Evolutionary conservation across 768 basidiomycete genomes (phyloP), one percentile per base, ranked within the genome.

Genomic region (Phlegmacium glaucopus): DNA sequence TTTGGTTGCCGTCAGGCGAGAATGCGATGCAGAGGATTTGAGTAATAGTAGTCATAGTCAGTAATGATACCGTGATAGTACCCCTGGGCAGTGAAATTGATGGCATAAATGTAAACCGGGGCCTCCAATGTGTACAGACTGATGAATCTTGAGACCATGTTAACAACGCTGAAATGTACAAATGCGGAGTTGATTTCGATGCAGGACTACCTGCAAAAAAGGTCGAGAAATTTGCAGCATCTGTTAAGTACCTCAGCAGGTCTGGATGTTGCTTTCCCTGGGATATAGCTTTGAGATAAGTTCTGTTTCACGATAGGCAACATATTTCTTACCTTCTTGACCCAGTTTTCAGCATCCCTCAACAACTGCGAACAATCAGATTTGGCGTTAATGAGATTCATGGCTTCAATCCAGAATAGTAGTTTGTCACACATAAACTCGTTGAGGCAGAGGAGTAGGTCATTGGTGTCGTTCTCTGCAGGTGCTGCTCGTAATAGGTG

Each of bases 321-420:
- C 17, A 40, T 17, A 38, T 15, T 28, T 37, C 41, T 28, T 26
- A 27, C 18, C 40, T 41, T 29, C 46, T 30, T 9, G 37, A 18
- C 0, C 55, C 38, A 42, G 55, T 55, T 16, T 54, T 2, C 37
- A 13, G 38, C 1, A 45, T 48, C 7, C 27, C 12, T 35, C 45
- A 49, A 47, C 60, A 55, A 51, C 57, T 59, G 1, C 45, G n/a
- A 46, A 17, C 44, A 51, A 59, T 60, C 22, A 40, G 50, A 22
- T n/a, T 15, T 10, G 42, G 12, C 2, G 44, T 45, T 40, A 13
- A 62, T 50, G 8, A 63, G 52, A 45, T 61, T 58, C 62, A 63
- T 63, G 12, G 57, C 55, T 41, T 63, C 60, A 28, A 62, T 61
- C 62, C 60, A 63, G 45, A 63, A 60, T 3, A 63, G 50, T n/a